Percentiles rank a stretch among this genome's conserved stretches.
Evolutionary conservation across 1,284 basidiomycete species (phyloP).

Genomic region (Ustilago bromivora): DNA sequence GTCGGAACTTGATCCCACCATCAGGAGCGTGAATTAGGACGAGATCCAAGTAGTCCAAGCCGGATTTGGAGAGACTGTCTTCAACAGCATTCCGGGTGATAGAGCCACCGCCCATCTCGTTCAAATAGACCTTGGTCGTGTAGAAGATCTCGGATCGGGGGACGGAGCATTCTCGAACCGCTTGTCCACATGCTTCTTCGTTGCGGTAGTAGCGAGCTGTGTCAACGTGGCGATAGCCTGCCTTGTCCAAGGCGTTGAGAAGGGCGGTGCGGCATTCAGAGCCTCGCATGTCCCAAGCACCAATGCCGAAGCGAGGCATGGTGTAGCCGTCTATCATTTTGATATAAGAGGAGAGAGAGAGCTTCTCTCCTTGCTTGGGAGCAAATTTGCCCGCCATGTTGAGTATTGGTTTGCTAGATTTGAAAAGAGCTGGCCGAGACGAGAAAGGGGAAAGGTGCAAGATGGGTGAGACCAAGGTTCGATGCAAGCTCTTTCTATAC

Average conservation of each 20-base stretch:
- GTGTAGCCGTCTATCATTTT: conserved; percentile 40
- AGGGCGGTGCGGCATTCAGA: conserved; percentile 30
- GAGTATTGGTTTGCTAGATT: neutral
- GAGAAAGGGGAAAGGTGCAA: neutral
- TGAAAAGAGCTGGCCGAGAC: neutral
- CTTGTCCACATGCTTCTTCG: conserved; percentile 86
- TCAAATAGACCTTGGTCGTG: conserved; percentile 77
- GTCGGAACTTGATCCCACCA: conserved; percentile 69
- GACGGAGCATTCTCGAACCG: conserved; percentile 78
- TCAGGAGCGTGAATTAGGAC: conserved; percentile 59
- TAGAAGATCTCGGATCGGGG: conserved; percentile 84
- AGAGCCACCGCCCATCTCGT: conserved; percentile 70
- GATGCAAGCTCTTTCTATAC: too few species aligned
- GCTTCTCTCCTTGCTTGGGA: conserved; percentile 22
- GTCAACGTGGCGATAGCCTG: conserved; percentile 71
- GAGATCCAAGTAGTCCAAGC: conserved; percentile 76
- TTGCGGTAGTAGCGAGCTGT: conserved; percentile 72
- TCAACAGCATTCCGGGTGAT: conserved; percentile 71
- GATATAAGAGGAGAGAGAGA: conserved; percentile 32
- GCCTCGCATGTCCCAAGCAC: conserved; percentile 53
- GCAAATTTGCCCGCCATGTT: conserved; percentile 38
- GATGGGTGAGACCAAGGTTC: neutral
- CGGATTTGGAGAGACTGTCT: conserved; percentile 78
- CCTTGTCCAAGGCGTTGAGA: conserved; percentile 38
- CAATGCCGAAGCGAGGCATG: conserved; percentile 52